Evolutionary conservation across 768 basidiomycete species (phyloP).

Genomic region (Dendrothele bispora): DNA sequence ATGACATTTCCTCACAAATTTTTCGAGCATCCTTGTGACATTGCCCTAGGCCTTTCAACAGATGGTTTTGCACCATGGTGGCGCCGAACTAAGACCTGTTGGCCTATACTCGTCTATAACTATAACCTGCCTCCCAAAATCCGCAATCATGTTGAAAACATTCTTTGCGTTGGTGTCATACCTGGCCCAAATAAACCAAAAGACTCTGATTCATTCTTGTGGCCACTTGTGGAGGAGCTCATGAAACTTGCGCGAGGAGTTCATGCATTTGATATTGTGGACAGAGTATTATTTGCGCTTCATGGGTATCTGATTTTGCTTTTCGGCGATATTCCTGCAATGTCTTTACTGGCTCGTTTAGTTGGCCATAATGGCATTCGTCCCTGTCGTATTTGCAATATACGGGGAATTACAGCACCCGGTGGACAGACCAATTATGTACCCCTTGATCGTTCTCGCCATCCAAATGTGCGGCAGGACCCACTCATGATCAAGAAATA

Average conservation of each 20-base stretch:
- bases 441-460: constrained; percentile 11
- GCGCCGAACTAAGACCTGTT: constrained; percentile 20
- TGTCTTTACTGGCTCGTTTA: constrained; percentile 18
- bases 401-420: constrained; percentile 27
- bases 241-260: constrained; percentile 24
- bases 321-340: constrained; percentile 28
- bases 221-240: too few relatives aligned
- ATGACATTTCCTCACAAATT: constrained; percentile 12
- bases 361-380: constrained; percentile 29
- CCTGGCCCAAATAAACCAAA: constrained; percentile 30
- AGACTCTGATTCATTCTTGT: constrained; percentile 31
- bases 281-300: constrained; percentile 17
- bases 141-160: constrained; percentile 21
- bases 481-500: neutral
- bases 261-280: constrained; percentile 20
- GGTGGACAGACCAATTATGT: too few relatives aligned
- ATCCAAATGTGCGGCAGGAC: too few relatives aligned
- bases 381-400: too few relatives aligned
- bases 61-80: constrained; percentile 34
- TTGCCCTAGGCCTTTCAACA: constrained; percentile 32
- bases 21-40: constrained; percentile 28
- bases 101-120: constrained; percentile 32
- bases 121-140: constrained; percentile 33
- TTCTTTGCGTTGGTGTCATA: too few relatives aligned
- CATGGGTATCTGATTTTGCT: constrained; percentile 24